A percentile compares a stretch with the other conserved stretches of the same genome.
These are phyloP conservation scores for Pythium sukuiense DNA, from an alignment of 352 stramenopile genomes.

Conservation along the genomic window DNA sequence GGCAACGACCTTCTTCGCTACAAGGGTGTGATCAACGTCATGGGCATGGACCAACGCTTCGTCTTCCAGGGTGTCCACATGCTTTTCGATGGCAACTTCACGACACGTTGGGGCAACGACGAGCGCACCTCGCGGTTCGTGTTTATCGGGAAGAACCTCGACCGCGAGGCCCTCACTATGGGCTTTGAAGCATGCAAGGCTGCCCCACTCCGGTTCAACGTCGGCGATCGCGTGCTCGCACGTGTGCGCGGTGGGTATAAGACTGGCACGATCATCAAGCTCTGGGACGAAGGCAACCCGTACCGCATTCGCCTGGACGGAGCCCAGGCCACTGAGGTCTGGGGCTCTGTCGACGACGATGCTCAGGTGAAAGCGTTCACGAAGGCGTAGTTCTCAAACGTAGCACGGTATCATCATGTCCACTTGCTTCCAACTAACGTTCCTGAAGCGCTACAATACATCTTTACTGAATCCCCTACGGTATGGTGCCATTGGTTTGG, in stretches of 20 bases:
- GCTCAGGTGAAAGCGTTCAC: conserved; percentile 26
- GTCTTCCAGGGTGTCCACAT: conserved; percentile 97
- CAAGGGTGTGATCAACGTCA: conserved; percentile 93
- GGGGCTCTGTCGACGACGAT: conserved; percentile 44
- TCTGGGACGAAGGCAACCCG: conserved; percentile 55
- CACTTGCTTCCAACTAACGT: no score
- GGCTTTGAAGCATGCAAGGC: conserved; percentile 49
- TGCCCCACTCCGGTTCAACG: conserved; percentile 36
- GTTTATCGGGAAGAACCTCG: conserved; percentile 93
- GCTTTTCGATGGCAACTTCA: conserved; percentile 92
- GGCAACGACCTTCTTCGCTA: conserved; percentile 92
- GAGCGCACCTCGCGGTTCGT: conserved; percentile 90
- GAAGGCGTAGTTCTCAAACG: background rate
- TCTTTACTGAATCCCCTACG: background rate
- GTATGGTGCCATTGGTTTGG: no score
- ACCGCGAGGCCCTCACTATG: conserved; percentile 52
- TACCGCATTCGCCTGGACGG: conserved; percentile 44
- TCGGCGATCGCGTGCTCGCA: conserved; percentile 44
- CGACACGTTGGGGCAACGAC: conserved; percentile 84
- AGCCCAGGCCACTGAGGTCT: conserved; percentile 33
- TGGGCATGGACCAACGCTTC: conserved; percentile 92
- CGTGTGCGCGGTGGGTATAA: conserved; percentile 44
- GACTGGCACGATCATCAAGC: conserved; percentile 34
- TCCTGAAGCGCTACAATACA: no score
- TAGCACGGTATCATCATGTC: no score